These are phyloP conservation scores for Nothophytophthora sp. DNA, from an alignment of 352 stramenopile genomes.

Conservation along the genomic window DNA sequence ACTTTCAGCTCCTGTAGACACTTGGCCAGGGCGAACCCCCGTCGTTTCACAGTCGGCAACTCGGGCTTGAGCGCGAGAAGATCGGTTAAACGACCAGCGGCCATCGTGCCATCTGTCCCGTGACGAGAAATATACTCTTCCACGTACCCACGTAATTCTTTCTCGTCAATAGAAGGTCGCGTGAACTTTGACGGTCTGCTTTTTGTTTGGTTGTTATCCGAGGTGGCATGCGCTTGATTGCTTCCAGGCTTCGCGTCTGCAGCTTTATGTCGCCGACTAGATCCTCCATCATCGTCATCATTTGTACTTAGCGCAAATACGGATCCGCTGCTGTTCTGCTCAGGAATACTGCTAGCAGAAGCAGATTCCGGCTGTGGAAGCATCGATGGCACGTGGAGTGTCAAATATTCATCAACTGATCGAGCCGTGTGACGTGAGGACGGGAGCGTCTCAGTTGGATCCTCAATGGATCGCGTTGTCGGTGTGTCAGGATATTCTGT, in stretches of 20 bases:
- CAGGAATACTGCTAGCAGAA: conserved; percentile 10
- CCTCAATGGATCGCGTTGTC: conserved; percentile 26
- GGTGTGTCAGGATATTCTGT: conserved; percentile 8
- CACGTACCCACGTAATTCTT: conserved; percentile 35
- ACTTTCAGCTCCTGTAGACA: conserved; percentile 32
- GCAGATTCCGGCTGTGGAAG: conserved; percentile 15
- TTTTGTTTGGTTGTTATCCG: too few species aligned
- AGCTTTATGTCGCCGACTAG: conserved; percentile 1
- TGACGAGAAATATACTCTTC: conserved; percentile 41
- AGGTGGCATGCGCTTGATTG: too few species aligned
- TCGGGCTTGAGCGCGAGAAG: conserved; percentile 40
- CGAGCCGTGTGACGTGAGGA: conserved; percentile 15
- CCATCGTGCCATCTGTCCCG: conserved; percentile 37
- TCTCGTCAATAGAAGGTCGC: conserved; percentile 17
- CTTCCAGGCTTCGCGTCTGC: neutral
- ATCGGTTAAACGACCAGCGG: conserved; percentile 36
- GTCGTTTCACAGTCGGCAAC: conserved; percentile 29
- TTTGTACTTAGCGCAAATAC: neutral
- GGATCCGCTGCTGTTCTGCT: conserved; percentile 3
- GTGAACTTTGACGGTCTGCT: neutral
- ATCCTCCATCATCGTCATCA: conserved; percentile 6
- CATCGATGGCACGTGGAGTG: conserved; percentile 16
- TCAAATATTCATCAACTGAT: conserved; percentile 23
- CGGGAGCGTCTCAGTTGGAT: conserved; percentile 2
- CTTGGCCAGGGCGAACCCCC: conserved; percentile 33